Conservation (phyloP, 2,329 filamentous ascomycete genomes). For the Pseudocercospora fuligena region DNA sequence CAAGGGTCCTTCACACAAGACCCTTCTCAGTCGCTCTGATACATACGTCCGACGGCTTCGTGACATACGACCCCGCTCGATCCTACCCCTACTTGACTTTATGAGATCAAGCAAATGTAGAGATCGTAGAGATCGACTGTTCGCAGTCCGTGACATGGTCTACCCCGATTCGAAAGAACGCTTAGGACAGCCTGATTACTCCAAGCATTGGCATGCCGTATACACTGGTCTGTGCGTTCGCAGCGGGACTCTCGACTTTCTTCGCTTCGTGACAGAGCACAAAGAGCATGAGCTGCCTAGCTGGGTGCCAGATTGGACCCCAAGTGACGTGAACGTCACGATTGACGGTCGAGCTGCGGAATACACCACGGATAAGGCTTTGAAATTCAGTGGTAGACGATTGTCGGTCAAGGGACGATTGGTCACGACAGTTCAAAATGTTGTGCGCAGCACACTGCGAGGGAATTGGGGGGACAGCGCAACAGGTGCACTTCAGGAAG, state of each 20-base stretch:
- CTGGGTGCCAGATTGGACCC: neutral
- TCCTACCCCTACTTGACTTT: neutral
- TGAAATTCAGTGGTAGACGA: neutral
- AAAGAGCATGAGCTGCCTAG: neutral
- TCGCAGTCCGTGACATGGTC: neutral
- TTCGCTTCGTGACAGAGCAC: neutral
- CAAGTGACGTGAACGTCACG: too few species aligned
- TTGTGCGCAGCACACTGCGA: neutral
- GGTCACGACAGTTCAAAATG: neutral
- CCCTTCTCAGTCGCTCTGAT: neutral
- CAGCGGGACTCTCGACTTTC: too few species aligned
- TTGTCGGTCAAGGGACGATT: neutral
- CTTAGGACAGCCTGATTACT: neutral
- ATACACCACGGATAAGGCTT: too few species aligned
- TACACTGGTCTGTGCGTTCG: neutral
- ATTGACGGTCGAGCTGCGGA: neutral
- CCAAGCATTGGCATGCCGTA: neutral
- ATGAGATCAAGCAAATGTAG: neutral
- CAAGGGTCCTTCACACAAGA: neutral
- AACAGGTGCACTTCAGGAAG: neutral
- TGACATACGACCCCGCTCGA: neutral
- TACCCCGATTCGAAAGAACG: neutral
- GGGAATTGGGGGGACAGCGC: neutral
- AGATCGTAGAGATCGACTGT: constrained; percentile 4
- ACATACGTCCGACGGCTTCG: neutral